These are phyloP conservation scores for Pyrenophora tritici-repentis DNA, from an alignment of 2,329 filamentous ascomycete genomes.

Conservation along the genomic window DNA sequence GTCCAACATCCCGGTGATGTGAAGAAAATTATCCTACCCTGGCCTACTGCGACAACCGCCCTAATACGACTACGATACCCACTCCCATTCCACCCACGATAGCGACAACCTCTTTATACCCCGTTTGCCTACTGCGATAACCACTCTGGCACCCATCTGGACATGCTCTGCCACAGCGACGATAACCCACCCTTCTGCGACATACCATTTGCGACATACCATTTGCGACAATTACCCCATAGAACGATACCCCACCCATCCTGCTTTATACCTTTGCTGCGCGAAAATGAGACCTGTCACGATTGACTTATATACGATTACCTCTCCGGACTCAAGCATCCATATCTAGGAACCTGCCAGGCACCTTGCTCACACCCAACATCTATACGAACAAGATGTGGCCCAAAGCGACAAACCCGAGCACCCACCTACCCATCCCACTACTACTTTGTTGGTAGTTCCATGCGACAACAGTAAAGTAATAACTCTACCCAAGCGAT, in stretches of 20 bases:
- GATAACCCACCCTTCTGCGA: conserved; percentile 12
- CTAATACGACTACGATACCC: conserved; percentile 9
- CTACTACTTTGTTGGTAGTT: too few relatives aligned
- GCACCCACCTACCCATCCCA: too few relatives aligned
- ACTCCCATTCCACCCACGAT: conserved; percentile 12
- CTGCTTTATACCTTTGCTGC: not conserved
- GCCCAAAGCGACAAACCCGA: too few relatives aligned
- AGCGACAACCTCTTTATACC: conserved; percentile 6
- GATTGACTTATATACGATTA: conserved; percentile 6
- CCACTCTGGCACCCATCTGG: conserved; percentile 21
- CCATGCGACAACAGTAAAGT: too few relatives aligned
- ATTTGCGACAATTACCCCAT: conserved; percentile 1
- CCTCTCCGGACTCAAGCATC: conserved; percentile 6
- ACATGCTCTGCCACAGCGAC: conserved; percentile 13
- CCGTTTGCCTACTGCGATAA: conserved; percentile 21
- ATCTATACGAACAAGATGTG: too few relatives aligned
- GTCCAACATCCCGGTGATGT: conserved; percentile 32
- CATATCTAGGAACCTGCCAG: not conserved
- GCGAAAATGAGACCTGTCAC: conserved; percentile 9
- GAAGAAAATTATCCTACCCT: conserved; percentile 17
- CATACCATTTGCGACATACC: conserved; percentile 12
- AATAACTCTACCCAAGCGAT: too few relatives aligned
- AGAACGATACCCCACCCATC: conserved; percentile 2
- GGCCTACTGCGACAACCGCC: conserved; percentile 15
- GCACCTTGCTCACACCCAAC: too few relatives aligned